These are phyloP conservation scores for Polytolypa hystricis DNA, from an alignment of 2,329 filamentous ascomycete genomes.

Conservation along the genomic window DNA sequence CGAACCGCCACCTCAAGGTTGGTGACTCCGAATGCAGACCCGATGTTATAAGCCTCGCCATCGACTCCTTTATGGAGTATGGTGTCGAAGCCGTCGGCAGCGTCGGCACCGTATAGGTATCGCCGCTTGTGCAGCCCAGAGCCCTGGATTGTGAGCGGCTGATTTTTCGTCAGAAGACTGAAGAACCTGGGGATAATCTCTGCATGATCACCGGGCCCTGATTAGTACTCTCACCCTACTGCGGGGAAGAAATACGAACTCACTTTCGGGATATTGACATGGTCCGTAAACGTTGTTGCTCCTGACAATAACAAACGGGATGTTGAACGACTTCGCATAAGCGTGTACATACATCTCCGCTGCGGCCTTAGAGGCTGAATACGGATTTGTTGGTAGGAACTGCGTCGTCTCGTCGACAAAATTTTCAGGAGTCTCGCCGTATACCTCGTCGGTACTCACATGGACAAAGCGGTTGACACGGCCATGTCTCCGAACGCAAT, in stretches of 20 bases:
- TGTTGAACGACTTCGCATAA: slow-evolving; percentile 73
- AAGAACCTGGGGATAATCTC: slow-evolving; percentile 79
- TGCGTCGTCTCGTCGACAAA: slow-evolving; percentile 64
- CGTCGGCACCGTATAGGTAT: slow-evolving; percentile 70
- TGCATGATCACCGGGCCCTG: slow-evolving; percentile 28
- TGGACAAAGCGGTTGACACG: slow-evolving; percentile 62
- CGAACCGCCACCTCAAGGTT: slow-evolving; percentile 59
- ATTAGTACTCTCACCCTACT: too few relatives aligned
- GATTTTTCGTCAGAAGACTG: slow-evolving; percentile 55
- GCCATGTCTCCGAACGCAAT: slow-evolving; percentile 61
- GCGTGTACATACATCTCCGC: slow-evolving; percentile 80
- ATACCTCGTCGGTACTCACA: slow-evolving; percentile 76
- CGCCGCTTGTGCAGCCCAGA: slow-evolving; percentile 63
- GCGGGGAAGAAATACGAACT: too few relatives aligned
- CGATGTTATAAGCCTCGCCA: slow-evolving; percentile 73
- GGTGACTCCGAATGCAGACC: slow-evolving; percentile 65
- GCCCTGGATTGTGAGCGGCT: slow-evolving; percentile 63
- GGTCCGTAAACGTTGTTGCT: slow-evolving; percentile 82
- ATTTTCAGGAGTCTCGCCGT: slow-evolving; percentile 66
- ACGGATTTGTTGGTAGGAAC: slow-evolving; percentile 70
- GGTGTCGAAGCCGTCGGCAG: slow-evolving; percentile 71
- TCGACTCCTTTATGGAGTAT: slow-evolving; percentile 66
- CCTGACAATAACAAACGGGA: slow-evolving; percentile 67
- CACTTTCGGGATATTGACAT: slow-evolving; percentile 74
- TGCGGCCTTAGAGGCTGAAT: slow-evolving; percentile 68